Base-by-base conservation (phyloP, 2,329 filamentous ascomycete species). In the Neofusicoccum sp. region DNA sequence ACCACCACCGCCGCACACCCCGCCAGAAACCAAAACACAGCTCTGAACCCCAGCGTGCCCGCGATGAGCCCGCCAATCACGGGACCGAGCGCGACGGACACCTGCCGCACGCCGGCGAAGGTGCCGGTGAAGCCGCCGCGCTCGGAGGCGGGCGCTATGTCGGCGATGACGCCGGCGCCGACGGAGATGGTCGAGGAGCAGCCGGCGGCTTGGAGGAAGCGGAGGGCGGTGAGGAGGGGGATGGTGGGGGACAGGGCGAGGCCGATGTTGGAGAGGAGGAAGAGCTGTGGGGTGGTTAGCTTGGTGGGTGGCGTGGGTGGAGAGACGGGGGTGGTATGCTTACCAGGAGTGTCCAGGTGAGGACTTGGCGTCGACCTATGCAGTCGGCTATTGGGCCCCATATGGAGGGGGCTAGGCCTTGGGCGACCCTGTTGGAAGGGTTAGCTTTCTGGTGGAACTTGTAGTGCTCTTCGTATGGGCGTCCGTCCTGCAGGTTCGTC, bases 1-100 rank as follows among this genome's bases (percentile, higher is more conserved):
- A 74, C 75, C 28, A 63, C 67, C 0, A 71, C 77, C 0, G 75
- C 70, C 49, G 79, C 72, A n/a, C 84, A 81, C 24, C 8, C 24
- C 38, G 78, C 71, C 4, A 84, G 71, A 61, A 83, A 82, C 80
- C 81, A 84, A 63, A 84, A 85, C 6, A 84, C 76, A 1, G 75
- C 73, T 40, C 76, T 70, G 82, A 82, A 84, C 0, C 81, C 81
- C 0, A 83, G 65, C 44, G 75, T 73, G 51, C 80, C 75, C 0
- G 76, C 73, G 0, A 84, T 62, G 0, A 78, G 67, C 4, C 82
- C 82, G 0, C 82, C 82, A 28, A 84, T 76, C 0, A 82, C 75
- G 0, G 83, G 82, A 0, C 78, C 80, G 9, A 84, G 62, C 0
- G 79, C 77, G 5, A 73, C 66, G 9, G 73, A 71, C 3, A 72